Base-by-base conservation (phyloP, 164 flowering plant genomes). In the Magnolia officinalis region DNA sequence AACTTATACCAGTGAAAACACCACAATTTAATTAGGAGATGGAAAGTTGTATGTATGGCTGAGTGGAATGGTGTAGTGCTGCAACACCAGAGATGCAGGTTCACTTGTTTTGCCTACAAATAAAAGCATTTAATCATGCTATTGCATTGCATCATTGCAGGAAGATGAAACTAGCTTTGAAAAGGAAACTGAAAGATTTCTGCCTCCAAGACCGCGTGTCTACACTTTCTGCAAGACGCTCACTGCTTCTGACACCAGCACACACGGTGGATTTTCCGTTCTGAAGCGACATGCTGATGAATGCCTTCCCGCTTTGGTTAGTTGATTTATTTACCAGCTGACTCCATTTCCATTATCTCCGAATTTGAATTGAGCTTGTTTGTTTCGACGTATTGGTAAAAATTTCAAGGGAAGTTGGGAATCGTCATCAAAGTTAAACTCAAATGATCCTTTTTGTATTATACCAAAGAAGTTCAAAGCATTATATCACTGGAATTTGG, bases 211-310 rank as follows among this genome's bases (percentile, higher is more conserved):
- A 77, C 45, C 77, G 13, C 45, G 3, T 23, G 73, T 70, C 4
- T 10, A 45, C 51, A 84, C 80, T 50, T 88, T 86, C 70, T 72
- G 79, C 81, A 90, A 90, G 78, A 76, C n/a, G 1, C 88, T 89
- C 13, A 90, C 92, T 63, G 77, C 84, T 8, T 90, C 94, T 0
- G 94, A 90, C 77, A 88, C 89, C 20, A 88, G 85, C 81, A 85
- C 89, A 0, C 94, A 88, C 76, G 92, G 94, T 6, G 92, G 94
- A 63, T 85, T 86, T 70, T 85, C 92, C 50, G 83, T 89, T 63
- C 89, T 83, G 1, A 88, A 79, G 78, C 76, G 81, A 59, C 83
- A 80, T 75, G 94, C 90, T 29, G 86, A 83, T 68, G 90, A 88
- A 31, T 87, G 90, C 81, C 81, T 90, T 76, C 94, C 94, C 1